A percentile compares a stretch with the other conserved stretches of the same genome.
Evolutionary conservation across 2,329 filamentous ascomycete species (phyloP).

Genomic region (Fonsecaea nubica): DNA sequence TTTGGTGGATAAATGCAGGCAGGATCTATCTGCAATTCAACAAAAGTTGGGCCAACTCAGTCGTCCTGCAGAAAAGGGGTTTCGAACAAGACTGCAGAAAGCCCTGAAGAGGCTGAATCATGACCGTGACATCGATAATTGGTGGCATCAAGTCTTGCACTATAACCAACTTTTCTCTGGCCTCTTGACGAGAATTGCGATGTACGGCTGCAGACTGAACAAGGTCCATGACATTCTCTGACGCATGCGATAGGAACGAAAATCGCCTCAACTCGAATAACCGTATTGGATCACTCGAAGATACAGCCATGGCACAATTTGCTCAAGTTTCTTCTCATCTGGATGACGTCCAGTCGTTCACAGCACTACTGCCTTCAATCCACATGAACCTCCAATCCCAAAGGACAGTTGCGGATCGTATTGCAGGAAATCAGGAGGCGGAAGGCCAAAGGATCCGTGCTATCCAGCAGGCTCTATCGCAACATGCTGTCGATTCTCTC

Average conservation of each 20-base stretch:
- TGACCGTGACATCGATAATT: neutral
- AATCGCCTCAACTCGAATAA: neutral
- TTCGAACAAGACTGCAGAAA: neutral
- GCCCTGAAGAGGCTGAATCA: neutral
- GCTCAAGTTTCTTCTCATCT: neutral
- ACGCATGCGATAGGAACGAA: neutral
- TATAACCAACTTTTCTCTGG: neutral
- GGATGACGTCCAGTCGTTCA: neutral
- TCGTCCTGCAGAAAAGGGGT: neutral
- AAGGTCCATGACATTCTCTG: neutral
- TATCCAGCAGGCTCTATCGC: neutral
- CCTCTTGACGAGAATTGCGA: slow-evolving; percentile 4
- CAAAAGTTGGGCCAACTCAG: neutral
- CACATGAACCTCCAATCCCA: neutral
- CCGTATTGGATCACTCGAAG: neutral
- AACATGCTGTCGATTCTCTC: neutral
- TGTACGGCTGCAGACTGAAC: neutral
- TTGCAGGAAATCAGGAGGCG: neutral
- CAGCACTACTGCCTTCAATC: neutral
- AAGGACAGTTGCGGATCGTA: neutral
- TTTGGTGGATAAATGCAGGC: neutral
- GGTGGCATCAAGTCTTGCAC: neutral
- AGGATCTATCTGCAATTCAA: neutral
- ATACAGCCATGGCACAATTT: neutral
- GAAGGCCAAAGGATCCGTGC: neutral